Evolutionary conservation across 345 rosid species (phyloP), one percentile per base, ranked within the genome.

Genomic region (Diplotaxis tenuifolia): DNA sequence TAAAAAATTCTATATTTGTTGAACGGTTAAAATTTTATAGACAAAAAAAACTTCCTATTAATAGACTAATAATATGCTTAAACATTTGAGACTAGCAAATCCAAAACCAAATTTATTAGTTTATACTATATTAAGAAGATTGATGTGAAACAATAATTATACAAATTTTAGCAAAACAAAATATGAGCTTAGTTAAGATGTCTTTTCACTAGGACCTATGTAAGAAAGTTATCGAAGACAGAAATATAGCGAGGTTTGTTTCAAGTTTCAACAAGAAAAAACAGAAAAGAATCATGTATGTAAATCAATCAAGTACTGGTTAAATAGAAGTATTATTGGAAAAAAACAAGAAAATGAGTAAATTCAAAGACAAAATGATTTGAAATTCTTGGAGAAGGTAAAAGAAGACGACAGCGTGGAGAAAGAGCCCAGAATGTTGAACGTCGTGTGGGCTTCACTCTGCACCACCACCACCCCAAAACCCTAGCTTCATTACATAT

Each of bases 331-430:
- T 45, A 76, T 76, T 71, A 71, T 71, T 74, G 72, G 69, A 62
- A 62, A 75, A 73, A 65, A 82, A 70, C 65, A 67, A 75, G 73
- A 60, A 73, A 62, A 80, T 78, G 85, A 87, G 91, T 87, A 90
- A 81, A 88, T 88, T 90, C 96, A 86, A 87, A 90, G 96, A 93
- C 98, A 90, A 89, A 88, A 91, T 93, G 86, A 93, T 93, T 91
- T 91, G 88, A 75, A 63, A 83, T 84, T 82, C 92, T 86, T 83
- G 89, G 97, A 86, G 86, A 82, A 81, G 81, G 83, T 78, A 86
- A 85, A 81, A 81, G 78, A 71, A 83, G 82, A 88, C 65, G 79
- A 77, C 79, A 86, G 91, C 88, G 88, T 90, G 93, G 90, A 71
- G 76, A 83, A 78, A 79, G 84, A 78, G 84, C 86, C 82, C 84